Base-by-base conservation (phyloP, 306 rosid genomes). In the Cicer chorassanicum region DNA sequence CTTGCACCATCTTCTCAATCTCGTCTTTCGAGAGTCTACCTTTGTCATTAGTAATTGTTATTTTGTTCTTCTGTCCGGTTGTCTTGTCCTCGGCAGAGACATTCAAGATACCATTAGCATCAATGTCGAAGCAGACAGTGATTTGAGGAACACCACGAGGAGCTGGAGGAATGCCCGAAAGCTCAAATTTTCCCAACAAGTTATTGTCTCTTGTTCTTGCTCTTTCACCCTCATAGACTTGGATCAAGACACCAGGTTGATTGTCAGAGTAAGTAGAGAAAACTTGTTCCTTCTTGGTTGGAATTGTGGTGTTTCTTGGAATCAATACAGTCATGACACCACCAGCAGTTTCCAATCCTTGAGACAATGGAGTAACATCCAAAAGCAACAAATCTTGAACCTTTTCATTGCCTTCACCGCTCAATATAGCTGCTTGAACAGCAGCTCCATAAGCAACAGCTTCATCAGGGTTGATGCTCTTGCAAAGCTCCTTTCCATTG, bases 381-480 rank as follows among this genome's bases (percentile, higher is more conserved):
- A 87, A 72, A n/a, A 89, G 80, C 78, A 87, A 38, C 0, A 89
- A 73, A 36, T 87, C 91, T 77, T 87, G 92, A 15, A 89, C 92
- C 68, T 84, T 89, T 68, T 86, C 92, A 1, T 87, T 87, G 0
- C 90, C 92, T 77, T 87, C 89, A 0, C 96, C 90, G 0, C 90
- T 87, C 78, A 90, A 82, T 4, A 87, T 86, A 6, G 92, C 96
- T 3, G 90, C 96, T 49, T 90, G 96, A 0, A 90, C 90, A 1
- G 96, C 89, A 36, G 96, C 92, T 7, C 96, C 92, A 16, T 90
- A 90, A 4, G 92, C 96, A 39, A 90, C 90, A 13, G 96, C 96
- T 75, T 90, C 96, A 34, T 90, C 92, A 0, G 96, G 95, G 73
- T 90, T 90, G 16, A 87, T 90, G 8, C 89, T 90, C 82, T 88